Base-by-base conservation (phyloP, 1,139 yeast genomes). In the Pichia sp. region DNA sequence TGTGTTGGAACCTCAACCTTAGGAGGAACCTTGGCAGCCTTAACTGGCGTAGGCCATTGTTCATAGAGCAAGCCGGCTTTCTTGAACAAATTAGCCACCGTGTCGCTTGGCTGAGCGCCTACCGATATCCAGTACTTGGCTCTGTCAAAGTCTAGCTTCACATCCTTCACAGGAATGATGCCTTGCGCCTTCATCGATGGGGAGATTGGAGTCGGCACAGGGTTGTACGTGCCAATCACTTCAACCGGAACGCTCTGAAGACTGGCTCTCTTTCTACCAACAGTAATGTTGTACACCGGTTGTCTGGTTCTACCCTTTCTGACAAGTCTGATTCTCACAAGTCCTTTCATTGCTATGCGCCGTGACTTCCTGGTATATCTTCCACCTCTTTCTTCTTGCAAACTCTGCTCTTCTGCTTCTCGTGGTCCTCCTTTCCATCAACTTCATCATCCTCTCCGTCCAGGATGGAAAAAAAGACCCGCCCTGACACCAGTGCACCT, bases 91-190 rank as follows among this genome's bases (percentile, higher is more conserved):
- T 83, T 83, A 5, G 84, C 80, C 11, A 92, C 96, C 5, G 95
- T 77, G 47, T 87, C 92, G 38, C 95, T 84, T 4, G 97, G 96
- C 68, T 88, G 96, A 1, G 98, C 99, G n/a, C 99, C 99, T 15
- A 90, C 96, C 66, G 97, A 97, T 47, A 93, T 75, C 99, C 99
- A 93, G 72, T 93, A 95, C 70, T 90, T 90, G n/a, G 97, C 83
- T 62, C 97, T 82, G 61, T 84, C 84, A 67, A 93, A 90, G 69
- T 93, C 98, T 49, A 93, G 75, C 62, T 83, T 80, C 44, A 93
- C 81, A 63, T 90, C 90, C 69, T 93, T 93, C 54, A 80, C 77
- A 26, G 95, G 90, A 60, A 79, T 75, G 47, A 75, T 72, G n/a
- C 84, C 82, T 5, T 72, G 72, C 5, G 61, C 67, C 60, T 74